phyloP scores from a whole-genome alignment of 2,329 filamentous ascomycete genomes.

The Ascochyta lentis region DNA sequence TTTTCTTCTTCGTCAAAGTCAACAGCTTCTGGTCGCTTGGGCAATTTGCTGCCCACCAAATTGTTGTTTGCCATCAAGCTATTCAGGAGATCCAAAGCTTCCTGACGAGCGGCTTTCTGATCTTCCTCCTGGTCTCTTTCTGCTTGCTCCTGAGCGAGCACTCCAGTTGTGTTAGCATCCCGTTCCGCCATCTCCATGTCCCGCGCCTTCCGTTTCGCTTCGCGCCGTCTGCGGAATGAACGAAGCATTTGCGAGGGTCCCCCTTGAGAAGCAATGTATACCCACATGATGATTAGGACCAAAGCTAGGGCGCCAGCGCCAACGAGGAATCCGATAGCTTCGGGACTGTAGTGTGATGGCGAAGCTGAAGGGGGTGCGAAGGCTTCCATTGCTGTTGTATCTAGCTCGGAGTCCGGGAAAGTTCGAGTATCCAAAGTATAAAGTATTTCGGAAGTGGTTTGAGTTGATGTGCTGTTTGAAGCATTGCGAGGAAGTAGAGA shows the following conservation, averaged over 20 bases:
- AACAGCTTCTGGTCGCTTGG: not conserved
- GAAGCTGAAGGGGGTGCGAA: not conserved
- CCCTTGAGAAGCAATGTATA: not conserved
- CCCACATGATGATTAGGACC: not conserved
- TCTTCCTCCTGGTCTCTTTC: not conserved
- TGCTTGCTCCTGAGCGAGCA: not conserved
- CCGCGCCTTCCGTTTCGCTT: not conserved
- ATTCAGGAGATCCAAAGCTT: not conserved
- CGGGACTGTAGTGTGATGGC: not conserved
- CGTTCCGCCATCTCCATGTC: not conserved
- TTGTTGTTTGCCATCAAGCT: not conserved
- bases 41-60: not conserved
- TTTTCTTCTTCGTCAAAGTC: not conserved
- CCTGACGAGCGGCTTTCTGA: not conserved
- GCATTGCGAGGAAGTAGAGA: too few relatives aligned
- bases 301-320: not conserved
- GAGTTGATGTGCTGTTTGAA: too few relatives aligned
- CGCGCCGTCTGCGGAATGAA: not conserved
- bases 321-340: not conserved
- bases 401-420: not conserved
- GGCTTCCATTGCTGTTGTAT: not conserved
- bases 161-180: not conserved
- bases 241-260: not conserved
- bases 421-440: too few relatives aligned
- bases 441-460: too few relatives aligned